phyloP scores from a whole-genome alignment of 768 basidiomycete genomes.

The Wakefieldia striispora region DNA sequence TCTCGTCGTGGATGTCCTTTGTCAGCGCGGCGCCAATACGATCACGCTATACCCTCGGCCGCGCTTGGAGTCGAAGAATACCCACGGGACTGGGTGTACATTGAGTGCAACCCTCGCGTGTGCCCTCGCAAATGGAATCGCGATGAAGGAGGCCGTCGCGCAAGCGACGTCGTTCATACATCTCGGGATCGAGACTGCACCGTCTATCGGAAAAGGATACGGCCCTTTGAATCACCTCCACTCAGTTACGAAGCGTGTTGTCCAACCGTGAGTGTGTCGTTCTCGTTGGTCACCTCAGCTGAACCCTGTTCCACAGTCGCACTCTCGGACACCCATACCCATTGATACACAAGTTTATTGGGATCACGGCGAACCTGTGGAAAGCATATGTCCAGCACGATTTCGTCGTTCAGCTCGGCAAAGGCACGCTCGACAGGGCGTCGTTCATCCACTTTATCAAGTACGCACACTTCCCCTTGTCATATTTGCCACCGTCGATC shows the following conservation, averaged over 20 bases:
- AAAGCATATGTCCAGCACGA: constrained; percentile 77
- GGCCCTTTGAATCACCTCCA: constrained; percentile 91
- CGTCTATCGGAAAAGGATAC: constrained; percentile 65
- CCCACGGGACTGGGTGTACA: constrained; percentile 93
- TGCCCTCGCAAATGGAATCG: constrained; percentile 48
- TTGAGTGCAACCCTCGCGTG: constrained; percentile 81
- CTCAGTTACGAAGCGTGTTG: constrained; percentile 41
- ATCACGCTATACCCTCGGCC: constrained; percentile 59
- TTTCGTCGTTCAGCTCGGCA: constrained; percentile 75
- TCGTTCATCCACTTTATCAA: constrained; percentile 84
- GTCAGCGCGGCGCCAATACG: constrained; percentile 30
- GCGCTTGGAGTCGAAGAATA: constrained; percentile 62
- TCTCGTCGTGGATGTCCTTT: constrained; percentile 67
- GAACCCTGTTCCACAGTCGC: constrained; percentile 39
- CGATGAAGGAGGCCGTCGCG: constrained; percentile 57
- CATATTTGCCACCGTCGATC: not conserved
- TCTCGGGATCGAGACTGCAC: constrained; percentile 67
- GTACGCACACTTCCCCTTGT: constrained; percentile 37
- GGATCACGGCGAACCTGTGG: constrained; percentile 56
- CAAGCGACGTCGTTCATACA: constrained; percentile 73
- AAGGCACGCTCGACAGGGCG: constrained; percentile 63
- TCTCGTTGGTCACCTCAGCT: not conserved
- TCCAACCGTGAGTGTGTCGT: constrained; percentile 54
- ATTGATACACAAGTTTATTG: constrained; percentile 62
- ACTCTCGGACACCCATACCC: constrained; percentile 64